Evolutionary conservation across 2,329 filamentous ascomycete genomes (phyloP).

Genomic region (Xylaria digitata): DNA sequence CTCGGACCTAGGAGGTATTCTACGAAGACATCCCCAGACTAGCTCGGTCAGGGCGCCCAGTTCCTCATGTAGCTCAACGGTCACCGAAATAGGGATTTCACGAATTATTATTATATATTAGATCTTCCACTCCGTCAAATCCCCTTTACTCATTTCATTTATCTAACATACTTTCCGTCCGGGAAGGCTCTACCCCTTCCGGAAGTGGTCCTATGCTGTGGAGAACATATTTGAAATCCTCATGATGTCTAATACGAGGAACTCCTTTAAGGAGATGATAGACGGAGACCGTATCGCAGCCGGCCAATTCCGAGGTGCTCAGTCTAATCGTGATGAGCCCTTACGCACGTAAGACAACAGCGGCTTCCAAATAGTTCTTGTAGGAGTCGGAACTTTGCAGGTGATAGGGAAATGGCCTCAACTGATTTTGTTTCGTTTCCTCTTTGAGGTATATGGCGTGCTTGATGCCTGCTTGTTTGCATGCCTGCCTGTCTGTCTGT

Average conservation of each 20-base stretch:
- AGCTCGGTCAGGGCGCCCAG: neutral
- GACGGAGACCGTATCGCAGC: neutral
- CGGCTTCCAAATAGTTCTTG: neutral
- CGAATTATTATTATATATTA: neutral
- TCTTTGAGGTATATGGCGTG: constrained; percentile 4
- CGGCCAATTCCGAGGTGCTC: neutral
- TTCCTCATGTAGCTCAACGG: neutral
- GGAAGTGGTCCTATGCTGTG: neutral
- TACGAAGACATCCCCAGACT: neutral
- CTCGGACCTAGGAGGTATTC: neutral
- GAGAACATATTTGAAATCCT: neutral
- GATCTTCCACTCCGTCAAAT: too few relatives aligned
- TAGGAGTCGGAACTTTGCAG: constrained; percentile 27
- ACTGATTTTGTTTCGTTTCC: constrained; percentile 19
- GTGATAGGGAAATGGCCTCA: constrained; percentile 26
- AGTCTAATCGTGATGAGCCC: neutral
- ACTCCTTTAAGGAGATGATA: too few relatives aligned
- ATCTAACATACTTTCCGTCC: neutral
- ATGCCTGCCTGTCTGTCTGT: constrained; percentile 12
- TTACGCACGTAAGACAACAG: constrained; percentile 31
- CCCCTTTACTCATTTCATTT: neutral
- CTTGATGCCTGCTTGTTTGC: neutral
- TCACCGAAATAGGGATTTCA: neutral
- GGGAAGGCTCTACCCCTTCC: neutral
- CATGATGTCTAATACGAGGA: neutral